These are phyloP conservation scores for Rhipidocladum racemiflorum DNA, from an alignment of 176 grass and related monocot species.

Conservation along the genomic window DNA sequence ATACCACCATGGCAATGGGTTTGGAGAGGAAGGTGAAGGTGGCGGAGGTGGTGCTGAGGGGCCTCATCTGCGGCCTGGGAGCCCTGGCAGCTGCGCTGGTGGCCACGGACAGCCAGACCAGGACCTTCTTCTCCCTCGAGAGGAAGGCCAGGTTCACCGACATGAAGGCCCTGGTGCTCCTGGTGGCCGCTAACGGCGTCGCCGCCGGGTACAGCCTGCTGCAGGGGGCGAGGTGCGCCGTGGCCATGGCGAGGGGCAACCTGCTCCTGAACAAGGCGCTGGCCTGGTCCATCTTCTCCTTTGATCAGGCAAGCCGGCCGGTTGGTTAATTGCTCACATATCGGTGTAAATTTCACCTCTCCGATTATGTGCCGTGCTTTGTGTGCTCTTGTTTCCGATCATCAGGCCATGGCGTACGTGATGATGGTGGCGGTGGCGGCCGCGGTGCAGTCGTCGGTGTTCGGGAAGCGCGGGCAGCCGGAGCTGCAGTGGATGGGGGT, in stretches of 20 bases:
- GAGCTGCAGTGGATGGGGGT: constrained; percentile 85
- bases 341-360: too few species aligned
- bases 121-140: constrained; percentile 60
- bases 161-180: constrained; percentile 68
- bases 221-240: constrained; percentile 45
- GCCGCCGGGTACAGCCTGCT: constrained; percentile 74
- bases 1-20: background rate
- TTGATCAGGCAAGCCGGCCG: constrained; percentile 50
- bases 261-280: constrained; percentile 18
- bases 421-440: constrained; percentile 55
- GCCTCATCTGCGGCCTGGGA: constrained; percentile 24
- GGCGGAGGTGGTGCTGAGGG: constrained; percentile 63
- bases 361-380: too few species aligned
- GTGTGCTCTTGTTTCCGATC: too few species aligned
- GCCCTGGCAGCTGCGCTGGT: constrained; percentile 49
- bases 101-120: constrained; percentile 45
- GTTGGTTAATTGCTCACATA: too few species aligned
- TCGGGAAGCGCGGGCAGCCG: constrained; percentile 52
- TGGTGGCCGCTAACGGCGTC: constrained; percentile 42
- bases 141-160: constrained; percentile 65
- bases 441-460: constrained; percentile 49
- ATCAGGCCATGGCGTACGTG: constrained; percentile 50
- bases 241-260: constrained; percentile 17
- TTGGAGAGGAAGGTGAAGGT: constrained; percentile 60
- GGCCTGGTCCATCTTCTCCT: constrained; percentile 68